Evolutionary conservation across 345 rosid species (phyloP), one percentile per base, ranked within the genome.

Genomic region (Aquilaria yunnanensis): DNA sequence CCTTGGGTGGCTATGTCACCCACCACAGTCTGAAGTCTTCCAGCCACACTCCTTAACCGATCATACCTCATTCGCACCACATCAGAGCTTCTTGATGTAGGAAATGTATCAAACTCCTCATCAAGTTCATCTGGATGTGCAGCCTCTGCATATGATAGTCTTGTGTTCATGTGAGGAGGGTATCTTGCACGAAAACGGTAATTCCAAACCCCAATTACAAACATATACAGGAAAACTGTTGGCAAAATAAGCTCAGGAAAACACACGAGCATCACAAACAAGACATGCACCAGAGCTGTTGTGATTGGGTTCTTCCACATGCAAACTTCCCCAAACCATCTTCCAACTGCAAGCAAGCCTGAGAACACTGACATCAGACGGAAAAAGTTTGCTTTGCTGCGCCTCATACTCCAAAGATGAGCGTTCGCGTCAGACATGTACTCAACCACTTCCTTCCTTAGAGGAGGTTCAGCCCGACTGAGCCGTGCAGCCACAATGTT

Each of bases 381-480:
- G 55, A 75, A 87, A 46, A 95, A 84, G 77, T 95, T 91, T 0
- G 97, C 97, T 72, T 90, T 82, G 84, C 99, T 91, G 66, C 91
- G 81, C 75, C 99, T 89, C 93, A 89, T 84, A 74, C 99, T 95
- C 96, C 96, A 95, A 54, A 88, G 69, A 70, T 91, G 99, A n/a
- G 96, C 81, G 63, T 83, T 72, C 23, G 88, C 86, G 73, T 87
- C 97, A 6, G 93, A 80, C 81, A 95, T 95, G 74, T 88, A 87
- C 57, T 91, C 99, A 2, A 91, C 81, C 4, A 95, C 88, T 71
- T 91, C 99, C 68, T 77, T 87, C 54, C 77, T 78, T 12, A 95
- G 77, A 5, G 99, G 95, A 12, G 99, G 99, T 67, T 95, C 99
- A 6, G 97, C 84, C 43, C 94, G 73, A 31, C 88, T 77, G 45